Evolutionary conservation across 2,329 filamentous ascomycete genomes (phyloP).

Genomic region (Hypoxylon sp.): DNA sequence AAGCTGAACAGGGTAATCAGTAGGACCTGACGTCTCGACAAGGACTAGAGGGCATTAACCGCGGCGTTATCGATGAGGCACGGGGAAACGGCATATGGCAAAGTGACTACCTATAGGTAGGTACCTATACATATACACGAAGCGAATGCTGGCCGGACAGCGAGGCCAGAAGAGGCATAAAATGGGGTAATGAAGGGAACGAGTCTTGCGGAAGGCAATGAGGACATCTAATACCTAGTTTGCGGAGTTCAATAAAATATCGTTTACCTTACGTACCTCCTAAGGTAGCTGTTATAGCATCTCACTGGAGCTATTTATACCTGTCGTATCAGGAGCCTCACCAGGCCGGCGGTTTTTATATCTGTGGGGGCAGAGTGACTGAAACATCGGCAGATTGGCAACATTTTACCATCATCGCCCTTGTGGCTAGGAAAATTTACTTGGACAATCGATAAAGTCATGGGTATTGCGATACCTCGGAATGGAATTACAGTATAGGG

Average conservation of each 20-base stretch:
- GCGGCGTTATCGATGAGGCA: too few species aligned
- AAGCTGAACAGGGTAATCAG: background rate
- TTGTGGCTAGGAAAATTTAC: background rate
- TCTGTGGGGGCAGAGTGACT: background rate
- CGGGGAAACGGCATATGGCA: too few species aligned
- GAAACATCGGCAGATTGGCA: background rate
- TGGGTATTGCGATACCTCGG: background rate
- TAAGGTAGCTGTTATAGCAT: background rate
- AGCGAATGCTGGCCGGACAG: background rate
- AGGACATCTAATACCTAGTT: background rate
- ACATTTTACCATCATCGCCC: background rate
- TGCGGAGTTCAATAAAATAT: background rate
- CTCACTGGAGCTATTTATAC: background rate
- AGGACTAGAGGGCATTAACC: background rate
- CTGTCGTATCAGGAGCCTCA: background rate
- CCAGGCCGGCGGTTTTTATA: background rate
- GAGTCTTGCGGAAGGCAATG: background rate
- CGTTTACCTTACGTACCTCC: too few species aligned
- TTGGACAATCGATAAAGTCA: background rate
- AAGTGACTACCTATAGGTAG: too few species aligned
- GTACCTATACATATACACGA: background rate
- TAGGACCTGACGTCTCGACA: background rate
- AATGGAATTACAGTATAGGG: background rate
- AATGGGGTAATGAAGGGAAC: background rate
- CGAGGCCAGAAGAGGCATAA: background rate